Evolutionary conservation across 352 stramenopile genomes (phyloP).

Genomic region (Pythium aristosporum): DNA sequence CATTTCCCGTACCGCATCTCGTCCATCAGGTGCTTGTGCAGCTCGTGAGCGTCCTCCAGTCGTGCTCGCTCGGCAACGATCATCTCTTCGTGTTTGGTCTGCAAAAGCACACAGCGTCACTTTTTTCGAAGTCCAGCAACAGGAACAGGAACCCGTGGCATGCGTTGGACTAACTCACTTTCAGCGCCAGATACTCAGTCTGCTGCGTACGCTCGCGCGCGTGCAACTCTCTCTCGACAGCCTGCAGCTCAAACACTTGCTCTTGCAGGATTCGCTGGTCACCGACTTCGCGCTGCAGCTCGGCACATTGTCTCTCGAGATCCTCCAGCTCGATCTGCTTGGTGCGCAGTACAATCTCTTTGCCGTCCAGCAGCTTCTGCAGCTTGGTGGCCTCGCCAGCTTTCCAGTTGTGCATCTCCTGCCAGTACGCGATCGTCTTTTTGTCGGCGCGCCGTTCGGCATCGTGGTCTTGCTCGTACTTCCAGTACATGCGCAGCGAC

Average conservation of each 20-base stretch:
- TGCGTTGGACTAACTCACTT: conserved; percentile 22
- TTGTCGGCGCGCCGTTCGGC: conserved; percentile 50
- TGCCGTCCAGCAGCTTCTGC: conserved; percentile 51
- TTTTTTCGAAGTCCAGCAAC: no score
- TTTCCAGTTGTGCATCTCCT: conserved; percentile 50
- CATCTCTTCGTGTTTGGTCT: conserved; percentile 55
- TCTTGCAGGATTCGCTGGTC: conserved; percentile 36
- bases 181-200: conserved; percentile 34
- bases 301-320: conserved; percentile 34
- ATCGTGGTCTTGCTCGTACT: conserved; percentile 55
- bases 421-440: conserved; percentile 41
- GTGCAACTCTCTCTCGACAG: conserved; percentile 30
- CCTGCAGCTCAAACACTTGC: conserved; percentile 42
- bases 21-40: conserved; percentile 51
- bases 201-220: conserved; percentile 32
- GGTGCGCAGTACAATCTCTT: conserved; percentile 50
- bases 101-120: not conserved
- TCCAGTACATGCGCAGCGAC: conserved; percentile 69
- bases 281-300: conserved; percentile 19
- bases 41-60: conserved; percentile 46
- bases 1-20: conserved; percentile 44
- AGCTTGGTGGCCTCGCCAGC: conserved; percentile 41
- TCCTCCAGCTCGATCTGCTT: conserved; percentile 54
- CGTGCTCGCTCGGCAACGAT: conserved; percentile 38
- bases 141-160: not conserved